Conservation (phyloP, 176 grass and related monocot species). For the Triticum aestivum region DNA sequence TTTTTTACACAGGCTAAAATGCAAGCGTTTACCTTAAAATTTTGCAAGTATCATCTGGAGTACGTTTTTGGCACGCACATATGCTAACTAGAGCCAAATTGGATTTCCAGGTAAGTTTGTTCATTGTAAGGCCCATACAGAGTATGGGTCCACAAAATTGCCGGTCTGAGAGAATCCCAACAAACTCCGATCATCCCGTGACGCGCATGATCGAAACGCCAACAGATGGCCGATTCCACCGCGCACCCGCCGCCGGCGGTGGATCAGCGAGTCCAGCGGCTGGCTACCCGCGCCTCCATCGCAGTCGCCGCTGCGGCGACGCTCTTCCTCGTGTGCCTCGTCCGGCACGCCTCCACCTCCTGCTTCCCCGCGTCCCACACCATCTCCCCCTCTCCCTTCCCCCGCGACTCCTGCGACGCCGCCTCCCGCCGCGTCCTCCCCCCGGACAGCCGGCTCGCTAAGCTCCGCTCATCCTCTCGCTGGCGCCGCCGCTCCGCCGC, state of each 20-base stretch:
- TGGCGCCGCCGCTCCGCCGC: constrained; percentile 32
- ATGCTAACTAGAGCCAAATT: too few relatives aligned
- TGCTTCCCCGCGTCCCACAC: constrained; percentile 26
- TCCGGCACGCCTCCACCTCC: constrained; percentile 40
- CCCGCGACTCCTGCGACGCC: constrained; percentile 67
- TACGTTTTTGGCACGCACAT: too few relatives aligned
- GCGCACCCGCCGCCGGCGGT: constrained; percentile 34
- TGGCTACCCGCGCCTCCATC: constrained; percentile 37
- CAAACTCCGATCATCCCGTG: not conserved
- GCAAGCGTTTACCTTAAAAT: too few relatives aligned
- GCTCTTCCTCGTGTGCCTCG: constrained; percentile 41
- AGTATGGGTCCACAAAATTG: not conserved
- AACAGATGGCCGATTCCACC: not conserved
- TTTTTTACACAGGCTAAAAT: too few relatives aligned
- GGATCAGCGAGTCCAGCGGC: constrained; percentile 49
- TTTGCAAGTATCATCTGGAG: too few relatives aligned
- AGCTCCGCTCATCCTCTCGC: constrained; percentile 45
- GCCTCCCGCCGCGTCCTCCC: constrained; percentile 55
- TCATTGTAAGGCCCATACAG: not conserved
- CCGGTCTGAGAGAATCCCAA: not conserved
- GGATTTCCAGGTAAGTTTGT: too few relatives aligned
- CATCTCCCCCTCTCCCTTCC: constrained; percentile 34
- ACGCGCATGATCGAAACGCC: not conserved
- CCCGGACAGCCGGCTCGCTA: constrained; percentile 46
- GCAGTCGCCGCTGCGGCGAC: constrained; percentile 51